Conservation (phyloP, 148 eudicot species). For the Camellia japonica region DNA sequence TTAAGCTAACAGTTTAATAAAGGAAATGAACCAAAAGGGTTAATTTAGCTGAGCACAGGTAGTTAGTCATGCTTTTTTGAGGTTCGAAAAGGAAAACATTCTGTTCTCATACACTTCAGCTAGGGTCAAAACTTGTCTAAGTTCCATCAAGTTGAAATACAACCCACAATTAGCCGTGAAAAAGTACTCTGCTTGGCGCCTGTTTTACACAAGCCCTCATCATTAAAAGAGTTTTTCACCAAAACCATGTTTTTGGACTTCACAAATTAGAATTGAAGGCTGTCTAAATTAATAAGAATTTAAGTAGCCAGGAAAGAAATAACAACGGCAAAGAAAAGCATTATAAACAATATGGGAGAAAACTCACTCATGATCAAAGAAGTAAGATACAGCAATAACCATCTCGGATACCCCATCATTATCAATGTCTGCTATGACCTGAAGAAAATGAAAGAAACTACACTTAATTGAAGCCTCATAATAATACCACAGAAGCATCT, state of each 20-base stretch:
- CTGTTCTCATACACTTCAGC: background rate
- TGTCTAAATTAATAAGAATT: background rate
- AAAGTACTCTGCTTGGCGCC: background rate
- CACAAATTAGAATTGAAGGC: background rate
- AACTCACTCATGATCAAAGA: conserved; percentile 99
- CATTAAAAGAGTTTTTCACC: background rate
- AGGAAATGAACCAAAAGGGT: conserved; percentile 4
- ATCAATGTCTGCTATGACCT: conserved; percentile 98
- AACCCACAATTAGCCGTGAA: background rate
- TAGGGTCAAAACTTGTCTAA: background rate
- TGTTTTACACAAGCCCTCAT: background rate
- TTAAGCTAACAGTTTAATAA: background rate
- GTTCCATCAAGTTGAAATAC: background rate
- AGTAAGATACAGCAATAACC: conserved; percentile 97
- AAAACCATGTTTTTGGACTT: background rate
- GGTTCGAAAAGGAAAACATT: background rate
- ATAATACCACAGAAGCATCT: background rate
- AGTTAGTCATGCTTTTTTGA: background rate
- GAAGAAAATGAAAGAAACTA: conserved; percentile 15
- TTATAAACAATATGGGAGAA: background rate
- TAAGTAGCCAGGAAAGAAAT: conserved; percentile 1
- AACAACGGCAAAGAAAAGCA: background rate
- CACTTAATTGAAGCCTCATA: background rate
- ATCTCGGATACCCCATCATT: conserved; percentile 92
- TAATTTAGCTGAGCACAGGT: background rate